These are phyloP conservation scores for Claviceps humidiphila DNA, from an alignment of 2,329 filamentous ascomycete species.

Conservation along the genomic window DNA sequence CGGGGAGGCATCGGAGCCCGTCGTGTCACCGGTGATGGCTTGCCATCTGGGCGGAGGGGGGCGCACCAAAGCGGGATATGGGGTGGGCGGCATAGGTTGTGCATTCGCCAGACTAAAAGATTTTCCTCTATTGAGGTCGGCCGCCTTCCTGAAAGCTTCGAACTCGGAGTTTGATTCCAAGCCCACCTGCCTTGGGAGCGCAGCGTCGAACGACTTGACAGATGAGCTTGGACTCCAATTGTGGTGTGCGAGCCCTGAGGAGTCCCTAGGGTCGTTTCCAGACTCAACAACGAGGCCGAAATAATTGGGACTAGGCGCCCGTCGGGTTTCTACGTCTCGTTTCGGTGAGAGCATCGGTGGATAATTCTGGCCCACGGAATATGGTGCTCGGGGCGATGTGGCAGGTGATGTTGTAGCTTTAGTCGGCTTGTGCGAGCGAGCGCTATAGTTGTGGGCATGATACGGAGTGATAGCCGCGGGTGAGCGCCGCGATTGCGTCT, in stretches of 20 bases:
- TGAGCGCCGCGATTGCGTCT: slow-evolving; percentile 27
- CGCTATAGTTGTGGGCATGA: slow-evolving; percentile 27
- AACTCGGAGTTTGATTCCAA: slow-evolving; percentile 71
- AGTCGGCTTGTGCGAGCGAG: slow-evolving; percentile 24
- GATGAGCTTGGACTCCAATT: slow-evolving; percentile 66
- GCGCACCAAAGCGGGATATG: slow-evolving; percentile 20
- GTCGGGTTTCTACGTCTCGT: slow-evolving; percentile 20
- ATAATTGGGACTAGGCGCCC: slow-evolving; percentile 66
- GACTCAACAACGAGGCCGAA: slow-evolving; percentile 64
- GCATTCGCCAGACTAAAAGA: slow-evolving; percentile 31
- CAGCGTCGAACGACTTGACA: slow-evolving; percentile 54
- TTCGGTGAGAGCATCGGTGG: slow-evolving; percentile 37
- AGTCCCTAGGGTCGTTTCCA: slow-evolving; percentile 46
- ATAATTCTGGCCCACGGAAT: slow-evolving; percentile 41
- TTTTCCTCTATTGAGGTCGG: slow-evolving; percentile 46
- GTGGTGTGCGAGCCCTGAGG: slow-evolving; percentile 47
- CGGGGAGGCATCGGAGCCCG: slow-evolving; percentile 21
- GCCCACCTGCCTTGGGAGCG: slow-evolving; percentile 55
- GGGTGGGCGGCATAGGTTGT: slow-evolving; percentile 28
- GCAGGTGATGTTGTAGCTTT: slow-evolving; percentile 39
- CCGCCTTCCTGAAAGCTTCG: slow-evolving; percentile 62
- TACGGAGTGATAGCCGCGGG: slow-evolving; percentile 20
- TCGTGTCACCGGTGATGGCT: slow-evolving; percentile 32
- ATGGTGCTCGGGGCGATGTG: slow-evolving; percentile 36
- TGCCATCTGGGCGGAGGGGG: slow-evolving; percentile 34